Evolutionary conservation across 2,329 filamentous ascomycete genomes (phyloP).

Genomic region (Phaeosphaeriaceae sp.): DNA sequence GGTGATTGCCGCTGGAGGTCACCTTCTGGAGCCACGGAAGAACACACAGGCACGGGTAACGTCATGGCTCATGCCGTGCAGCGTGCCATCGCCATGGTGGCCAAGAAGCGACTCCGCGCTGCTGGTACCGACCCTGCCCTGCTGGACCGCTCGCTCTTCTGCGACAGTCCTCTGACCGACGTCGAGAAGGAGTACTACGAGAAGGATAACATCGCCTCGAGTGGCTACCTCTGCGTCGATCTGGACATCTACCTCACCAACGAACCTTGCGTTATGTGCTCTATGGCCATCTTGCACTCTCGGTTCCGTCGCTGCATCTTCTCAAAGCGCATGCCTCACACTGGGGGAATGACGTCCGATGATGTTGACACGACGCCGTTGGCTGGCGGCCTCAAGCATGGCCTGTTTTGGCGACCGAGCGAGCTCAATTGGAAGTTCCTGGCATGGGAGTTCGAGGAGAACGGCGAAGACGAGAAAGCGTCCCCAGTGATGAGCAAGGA

Average conservation of each 20-base stretch:
- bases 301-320: constrained; percentile 89
- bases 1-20: constrained; percentile 77
- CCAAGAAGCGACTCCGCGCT: constrained; percentile 59
- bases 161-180: constrained; percentile 72
- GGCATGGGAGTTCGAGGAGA: constrained; percentile 74
- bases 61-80: constrained; percentile 81
- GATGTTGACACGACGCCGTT: constrained; percentile 26
- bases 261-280: constrained; percentile 95
- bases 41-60: constrained; percentile 64
- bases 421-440: constrained; percentile 88
- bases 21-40: constrained; percentile 27
- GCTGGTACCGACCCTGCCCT: constrained; percentile 40
- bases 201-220: constrained; percentile 68
- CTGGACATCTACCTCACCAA: constrained; percentile 94
- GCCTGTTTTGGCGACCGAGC: constrained; percentile 70
- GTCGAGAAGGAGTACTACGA: constrained; percentile 71
- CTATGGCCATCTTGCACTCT: constrained; percentile 94
- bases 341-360: constrained; percentile 84
- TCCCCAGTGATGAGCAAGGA: neutral
- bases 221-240: constrained; percentile 92
- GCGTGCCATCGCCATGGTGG: constrained; percentile 84
- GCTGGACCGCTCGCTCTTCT: constrained; percentile 61
- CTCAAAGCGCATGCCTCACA: constrained; percentile 77
- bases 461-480: constrained; percentile 17
- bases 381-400: constrained; percentile 57